Evolutionary conservation across 768 basidiomycete genomes (phyloP).

Genomic region (Suillus subaureus): DNA sequence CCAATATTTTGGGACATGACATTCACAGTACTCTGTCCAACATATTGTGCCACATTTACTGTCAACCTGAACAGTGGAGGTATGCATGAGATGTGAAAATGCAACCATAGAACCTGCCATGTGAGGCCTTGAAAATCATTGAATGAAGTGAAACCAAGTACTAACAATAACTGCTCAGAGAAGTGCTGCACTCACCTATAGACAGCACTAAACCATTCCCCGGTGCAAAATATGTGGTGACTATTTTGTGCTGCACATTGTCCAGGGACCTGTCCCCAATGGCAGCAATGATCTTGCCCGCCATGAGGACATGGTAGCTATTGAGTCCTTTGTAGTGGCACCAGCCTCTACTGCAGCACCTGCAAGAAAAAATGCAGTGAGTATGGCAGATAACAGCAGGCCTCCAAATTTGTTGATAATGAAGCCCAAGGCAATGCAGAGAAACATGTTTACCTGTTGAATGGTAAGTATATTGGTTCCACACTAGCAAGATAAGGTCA

Average conservation of each 20-base stretch:
- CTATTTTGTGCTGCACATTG: conserved; percentile 46
- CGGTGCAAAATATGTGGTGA: conserved; percentile 46
- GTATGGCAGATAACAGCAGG: conserved; percentile 37
- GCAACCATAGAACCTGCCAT: conserved; percentile 25
- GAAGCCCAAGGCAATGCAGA: conserved; percentile 43
- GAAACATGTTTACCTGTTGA: conserved; percentile 41
- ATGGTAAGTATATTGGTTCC: not conserved
- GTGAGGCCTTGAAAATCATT: conserved; percentile 28
- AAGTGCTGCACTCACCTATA: conserved; percentile 27
- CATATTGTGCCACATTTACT: conserved; percentile 43
- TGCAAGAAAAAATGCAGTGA: conserved; percentile 39
- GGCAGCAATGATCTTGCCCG: conserved; percentile 43
- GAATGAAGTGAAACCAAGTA: not conserved
- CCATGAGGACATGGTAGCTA: conserved; percentile 41
- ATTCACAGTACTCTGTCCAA: conserved; percentile 44
- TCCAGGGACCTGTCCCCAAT: conserved; percentile 44
- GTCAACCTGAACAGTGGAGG: conserved; percentile 29
- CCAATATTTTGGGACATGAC: conserved; percentile 40
- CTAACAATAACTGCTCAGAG: not conserved
- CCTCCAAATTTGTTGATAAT: conserved; percentile 46
- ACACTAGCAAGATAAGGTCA: not conserved
- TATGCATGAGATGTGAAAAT: not conserved
- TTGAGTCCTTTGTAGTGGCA: conserved; percentile 40
- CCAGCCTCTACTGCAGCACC: conserved; percentile 42
- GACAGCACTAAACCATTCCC: conserved; percentile 44